Base-by-base conservation (phyloP, 2,329 filamentous ascomycete species). In the Exophiala phaeomuriformis region DNA sequence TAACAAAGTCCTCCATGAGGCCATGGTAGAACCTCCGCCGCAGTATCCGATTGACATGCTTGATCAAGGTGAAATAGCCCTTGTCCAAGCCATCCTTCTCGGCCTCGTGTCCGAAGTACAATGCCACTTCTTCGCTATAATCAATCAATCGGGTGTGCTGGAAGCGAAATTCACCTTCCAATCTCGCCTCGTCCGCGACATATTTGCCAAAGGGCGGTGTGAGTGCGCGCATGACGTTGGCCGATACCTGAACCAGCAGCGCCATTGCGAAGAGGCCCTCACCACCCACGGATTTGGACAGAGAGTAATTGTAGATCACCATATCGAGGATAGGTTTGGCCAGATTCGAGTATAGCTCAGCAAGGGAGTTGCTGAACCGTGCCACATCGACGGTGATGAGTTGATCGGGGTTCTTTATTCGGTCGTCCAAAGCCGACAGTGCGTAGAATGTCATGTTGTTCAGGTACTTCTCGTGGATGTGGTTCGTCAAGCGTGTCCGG, bases 1-100 rank as follows among this genome's bases (percentile, higher is more conserved):
- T 95, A 53, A 97, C 89, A 70, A 96, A 98, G 69, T 98, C 93
- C 69, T 98, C 93, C 91, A 97, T 96, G 65, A 98, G 85, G n/a
- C 90, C 91, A 68, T 98, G 91, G 69, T 97, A 97, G 69, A 98
- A 87, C 46, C 93, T 82, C 58, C 88, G 79, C 37, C 90, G 81
- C 57, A 98, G 73, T 61, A 97, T 96, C 66, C 95, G 85, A 70
- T 98, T 98, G 67, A 98, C 91, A 71, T 98, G 93, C 72, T 96
- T 97, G 75, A 98, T 98, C 36, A 98, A 78, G 1, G 93, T 98
- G 67, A 98, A 98, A 71, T 98, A 98, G 10, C 93, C 91, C 73
- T 97, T 97, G 71, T 98, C 93, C 49, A 98, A 77, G 0, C 87
- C 94, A 68, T 97, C 89, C 69, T 97, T 97, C 71, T 98, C 93